Evolutionary conservation across 352 stramenopile species (phyloP).

Genomic region (Phytophthora cryptogea): DNA sequence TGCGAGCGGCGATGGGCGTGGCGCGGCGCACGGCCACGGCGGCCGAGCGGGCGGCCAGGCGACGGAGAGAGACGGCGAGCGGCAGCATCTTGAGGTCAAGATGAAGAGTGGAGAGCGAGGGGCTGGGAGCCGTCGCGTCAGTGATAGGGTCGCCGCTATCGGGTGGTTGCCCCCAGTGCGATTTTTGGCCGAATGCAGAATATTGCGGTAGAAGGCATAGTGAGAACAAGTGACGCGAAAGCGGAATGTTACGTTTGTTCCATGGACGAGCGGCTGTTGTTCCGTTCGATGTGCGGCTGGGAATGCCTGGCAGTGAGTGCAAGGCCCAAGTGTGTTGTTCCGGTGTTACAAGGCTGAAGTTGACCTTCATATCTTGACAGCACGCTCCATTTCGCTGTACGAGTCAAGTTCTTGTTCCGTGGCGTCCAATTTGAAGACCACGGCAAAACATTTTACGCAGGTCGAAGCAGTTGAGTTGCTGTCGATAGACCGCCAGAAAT

Average conservation of each 20-base stretch:
- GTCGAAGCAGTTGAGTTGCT: no score
- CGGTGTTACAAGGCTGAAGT: no score
- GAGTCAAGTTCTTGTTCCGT: no score
- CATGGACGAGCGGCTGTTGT: not conserved
- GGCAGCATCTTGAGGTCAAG: slow-evolving; percentile 34
- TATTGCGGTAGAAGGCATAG: not conserved
- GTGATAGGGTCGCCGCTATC: not conserved
- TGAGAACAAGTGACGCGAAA: not conserved
- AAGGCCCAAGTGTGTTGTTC: no score
- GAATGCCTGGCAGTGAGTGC: no score
- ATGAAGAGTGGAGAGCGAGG: slow-evolving; percentile 20
- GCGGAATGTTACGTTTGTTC: slow-evolving; percentile 2
- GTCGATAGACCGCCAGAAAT: no score
- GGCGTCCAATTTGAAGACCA: no score
- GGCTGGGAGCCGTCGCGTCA: slow-evolving; percentile 1
- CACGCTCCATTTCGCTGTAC: no score
- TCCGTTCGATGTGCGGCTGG: not conserved
- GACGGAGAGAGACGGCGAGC: slow-evolving; percentile 37
- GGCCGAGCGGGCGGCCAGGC: slow-evolving; percentile 31
- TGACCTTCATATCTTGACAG: no score
- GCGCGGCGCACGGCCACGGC: slow-evolving; percentile 18
- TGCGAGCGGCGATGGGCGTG: slow-evolving; percentile 9
- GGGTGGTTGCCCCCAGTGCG: slow-evolving; percentile 8
- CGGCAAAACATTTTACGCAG: no score
- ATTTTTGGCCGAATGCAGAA: not conserved